Base-by-base conservation (phyloP, 306 rosid species). In the Sophora flavescens region DNA sequence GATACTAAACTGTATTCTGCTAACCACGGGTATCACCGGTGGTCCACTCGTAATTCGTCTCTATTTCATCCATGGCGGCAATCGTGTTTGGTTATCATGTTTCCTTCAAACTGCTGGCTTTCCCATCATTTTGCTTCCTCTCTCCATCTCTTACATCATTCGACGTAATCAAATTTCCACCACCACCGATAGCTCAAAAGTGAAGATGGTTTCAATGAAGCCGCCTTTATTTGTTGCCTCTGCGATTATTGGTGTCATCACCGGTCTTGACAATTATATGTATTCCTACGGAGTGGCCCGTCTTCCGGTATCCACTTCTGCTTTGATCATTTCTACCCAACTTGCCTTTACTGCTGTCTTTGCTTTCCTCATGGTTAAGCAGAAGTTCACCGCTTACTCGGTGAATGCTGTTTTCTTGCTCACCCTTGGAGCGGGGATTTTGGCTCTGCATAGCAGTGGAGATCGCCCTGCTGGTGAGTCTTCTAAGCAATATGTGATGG, bases 341-440 rank as follows among this genome's bases (percentile, higher is more conserved):
- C 85, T 89, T 14, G 90, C 32, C 16, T 89, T 89, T 89, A 84
- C 83, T 0, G 93, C 90, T 11, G 67, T 9, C 17, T 90, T 70
- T 33, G 75, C 75, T 5, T 70, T 35, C 18, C 18, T 70, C 7
- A 6, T 70, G 2, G 75, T 89, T 65, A 82, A 56, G 64, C 92
- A 88, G 67, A 42, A 42, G 47, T 42, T 42, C 47, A 42, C 47
- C 0, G 11, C 10, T 8, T 42, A 42, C 47, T 1, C 47, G 10
- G 47, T 42, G 10, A 42, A 42, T 8, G 47, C 47, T 1, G 3
- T 42, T 2, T 12, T 42, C 8, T 42, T 42, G 47, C 47, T 42
- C 3, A 42, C 47, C 47, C 47, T 42, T 42, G 47, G 47, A 42
- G 47, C 47, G 11, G 47, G 47, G 47, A 8, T 42, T 42, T 9